Base-by-base conservation (phyloP, 2,329 filamentous ascomycete genomes). In the Ophiostoma populinum region DNA sequence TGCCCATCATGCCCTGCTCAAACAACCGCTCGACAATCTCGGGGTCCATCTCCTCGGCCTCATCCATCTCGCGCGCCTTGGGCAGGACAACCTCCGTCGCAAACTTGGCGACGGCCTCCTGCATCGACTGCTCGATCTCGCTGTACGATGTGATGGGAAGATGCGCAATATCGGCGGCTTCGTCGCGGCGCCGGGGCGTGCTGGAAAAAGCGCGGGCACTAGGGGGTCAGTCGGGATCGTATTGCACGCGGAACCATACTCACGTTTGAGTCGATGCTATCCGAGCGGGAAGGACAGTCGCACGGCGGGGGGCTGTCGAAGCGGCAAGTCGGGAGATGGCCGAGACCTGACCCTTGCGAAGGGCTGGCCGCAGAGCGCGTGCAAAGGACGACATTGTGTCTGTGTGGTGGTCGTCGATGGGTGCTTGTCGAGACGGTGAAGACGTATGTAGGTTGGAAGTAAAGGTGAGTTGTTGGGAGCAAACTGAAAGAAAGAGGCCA, bases 11-110 rank as follows among this genome's bases (percentile, higher is more conserved):
- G 1, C 90, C 90, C 54, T 95, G 86, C 63, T 98, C 90, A 50
- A 98, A 98, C 35, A 93, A 70, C 58, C 90, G 80, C 62, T 93
- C 85, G 6, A 98, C 79, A 7, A 98, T 58, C 2, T 67, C 55
- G 0, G 82, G 75, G 55, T 95, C 90, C 90, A 98, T 95, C 39
- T 68, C 58, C 65, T 98, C 90, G 20, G 78, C 77, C 65, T 98
- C 90, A 55, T 98, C 90, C 90, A 98, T 98, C 13, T 92, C 86
- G 39, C 90, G 80, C 9, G 82, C 86, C 55, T 85, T 87, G 36
- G 90, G 90, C 34, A 86, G 71, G 46, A 98, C 79, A 20, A 85
- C 70, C 37, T 94, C 85, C 51, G 72, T 75, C 44, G 90, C 85
- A 50, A 95, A 95, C 57, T 90, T 92, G 47, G 74, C 74, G 5